These are phyloP conservation scores for Suillus brevipes DNA, from an alignment of 768 basidiomycete genomes.

Conservation along the genomic window DNA sequence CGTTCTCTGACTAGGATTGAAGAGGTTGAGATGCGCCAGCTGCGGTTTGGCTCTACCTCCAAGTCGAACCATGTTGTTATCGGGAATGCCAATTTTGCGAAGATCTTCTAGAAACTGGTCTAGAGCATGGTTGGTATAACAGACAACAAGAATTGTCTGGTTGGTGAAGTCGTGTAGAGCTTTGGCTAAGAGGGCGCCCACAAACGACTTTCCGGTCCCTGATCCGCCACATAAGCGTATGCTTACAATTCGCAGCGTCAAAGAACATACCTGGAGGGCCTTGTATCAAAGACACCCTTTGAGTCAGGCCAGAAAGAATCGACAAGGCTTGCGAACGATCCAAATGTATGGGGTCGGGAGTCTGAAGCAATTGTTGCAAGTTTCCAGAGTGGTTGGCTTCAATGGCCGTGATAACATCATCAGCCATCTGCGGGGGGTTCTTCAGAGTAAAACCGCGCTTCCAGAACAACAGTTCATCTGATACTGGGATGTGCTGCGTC, in stretches of 20 bases:
- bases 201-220: slow-evolving; percentile 71
- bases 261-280: slow-evolving; percentile 57
- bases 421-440: slow-evolving; percentile 5
- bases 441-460: slow-evolving; percentile 20
- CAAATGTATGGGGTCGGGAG: slow-evolving; percentile 40
- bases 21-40: slow-evolving; percentile 44
- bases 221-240: not conserved
- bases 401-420: slow-evolving; percentile 25
- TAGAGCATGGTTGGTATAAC: slow-evolving; percentile 67
- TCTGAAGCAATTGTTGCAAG: slow-evolving; percentile 36
- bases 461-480: slow-evolving; percentile 53
- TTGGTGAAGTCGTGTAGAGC: slow-evolving; percentile 45
- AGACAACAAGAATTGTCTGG: slow-evolving; percentile 56
- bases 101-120: slow-evolving; percentile 62
- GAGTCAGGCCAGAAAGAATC: slow-evolving; percentile 50
- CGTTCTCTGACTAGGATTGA: slow-evolving; percentile 32
- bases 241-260: not conserved
- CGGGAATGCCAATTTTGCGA: slow-evolving; percentile 54
- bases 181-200: slow-evolving; percentile 60
- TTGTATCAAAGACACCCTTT: slow-evolving; percentile 57
- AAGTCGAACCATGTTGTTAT: slow-evolving; percentile 47
- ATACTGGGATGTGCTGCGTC: slow-evolving; percentile 42
- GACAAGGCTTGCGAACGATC: slow-evolving; percentile 46
- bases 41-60: slow-evolving; percentile 48
- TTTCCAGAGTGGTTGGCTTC: slow-evolving; percentile 35